These are phyloP conservation scores for Pythium inflatum DNA, from an alignment of 352 stramenopile genomes.

Conservation along the genomic window DNA sequence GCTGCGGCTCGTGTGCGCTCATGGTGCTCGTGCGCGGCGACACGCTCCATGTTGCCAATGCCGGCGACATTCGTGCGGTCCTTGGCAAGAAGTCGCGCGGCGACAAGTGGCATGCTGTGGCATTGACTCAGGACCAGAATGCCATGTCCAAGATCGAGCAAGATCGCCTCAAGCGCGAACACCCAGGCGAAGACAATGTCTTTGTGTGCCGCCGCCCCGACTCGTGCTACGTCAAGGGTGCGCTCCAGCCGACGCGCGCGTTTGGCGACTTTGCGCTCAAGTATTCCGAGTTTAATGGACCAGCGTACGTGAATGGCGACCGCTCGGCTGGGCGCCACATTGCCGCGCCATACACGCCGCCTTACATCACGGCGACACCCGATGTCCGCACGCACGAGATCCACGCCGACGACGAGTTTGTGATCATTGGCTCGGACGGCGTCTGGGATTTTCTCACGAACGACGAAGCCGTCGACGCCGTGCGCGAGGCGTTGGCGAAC, in stretches of 20 bases:
- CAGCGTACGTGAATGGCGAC: slow-evolving; percentile 77
- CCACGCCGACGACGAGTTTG: slow-evolving; percentile 91
- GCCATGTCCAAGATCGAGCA: slow-evolving; percentile 88
- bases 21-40: slow-evolving; percentile 77
- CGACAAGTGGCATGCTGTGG: slow-evolving; percentile 58
- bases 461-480: slow-evolving; percentile 94
- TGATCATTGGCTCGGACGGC: slow-evolving; percentile 97
- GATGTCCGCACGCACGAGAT: slow-evolving; percentile 73
- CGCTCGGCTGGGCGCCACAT: slow-evolving; percentile 88
- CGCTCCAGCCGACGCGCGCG: slow-evolving; percentile 88
- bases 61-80: slow-evolving; percentile 84
- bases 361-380: slow-evolving; percentile 92
- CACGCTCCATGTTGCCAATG: slow-evolving; percentile 87
- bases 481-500: slow-evolving; percentile 59
- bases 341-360: slow-evolving; percentile 86
- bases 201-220: slow-evolving; percentile 91
- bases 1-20: slow-evolving; percentile 88
- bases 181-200: slow-evolving; percentile 89
- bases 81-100: slow-evolving; percentile 49
- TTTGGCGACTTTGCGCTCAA: slow-evolving; percentile 95
- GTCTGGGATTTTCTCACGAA: slow-evolving; percentile 98
- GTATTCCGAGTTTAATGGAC: slow-evolving; percentile 93
- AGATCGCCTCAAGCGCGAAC: slow-evolving; percentile 79
- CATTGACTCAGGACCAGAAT: slow-evolving; percentile 93
- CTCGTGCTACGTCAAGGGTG: slow-evolving; percentile 94